Percentiles rank a stretch among this genome's conserved stretches.
phyloP scores from a whole-genome alignment of 2,329 filamentous ascomycete species.

The Stromatinia cepivora region DNA sequence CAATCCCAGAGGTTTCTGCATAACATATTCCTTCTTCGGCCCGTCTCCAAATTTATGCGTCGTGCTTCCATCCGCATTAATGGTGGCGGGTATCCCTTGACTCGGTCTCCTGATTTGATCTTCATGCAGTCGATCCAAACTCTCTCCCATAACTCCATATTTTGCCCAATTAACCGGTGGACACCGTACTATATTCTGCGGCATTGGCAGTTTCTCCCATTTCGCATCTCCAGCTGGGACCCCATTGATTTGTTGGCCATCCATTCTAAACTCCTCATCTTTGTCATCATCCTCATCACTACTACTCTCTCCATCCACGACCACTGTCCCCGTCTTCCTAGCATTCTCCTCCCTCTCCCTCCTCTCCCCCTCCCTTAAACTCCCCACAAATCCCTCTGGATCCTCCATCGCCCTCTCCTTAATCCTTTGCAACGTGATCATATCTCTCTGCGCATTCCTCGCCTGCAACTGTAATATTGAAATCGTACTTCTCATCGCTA shows the following conservation, averaged over 20 bases:
- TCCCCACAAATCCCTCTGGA: constrained; percentile 69
- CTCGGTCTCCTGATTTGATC: constrained; percentile 71
- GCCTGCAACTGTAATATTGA: constrained; percentile 85
- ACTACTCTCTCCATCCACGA: constrained; percentile 14
- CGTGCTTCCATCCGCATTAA: constrained; percentile 50
- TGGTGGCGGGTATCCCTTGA: constrained; percentile 52
- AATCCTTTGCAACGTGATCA: constrained; percentile 66
- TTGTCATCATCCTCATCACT: constrained; percentile 27
- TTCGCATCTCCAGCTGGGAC: constrained; percentile 25
- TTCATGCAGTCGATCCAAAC: constrained; percentile 79
- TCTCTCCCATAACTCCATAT: constrained; percentile 84
- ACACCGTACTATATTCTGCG: constrained; percentile 81
- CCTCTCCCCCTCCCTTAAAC: constrained; percentile 64
- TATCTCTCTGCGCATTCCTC: constrained; percentile 73
- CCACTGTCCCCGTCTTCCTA: constrained; percentile 37
- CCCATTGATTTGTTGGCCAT: constrained; percentile 10
- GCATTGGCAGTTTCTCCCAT: constrained; percentile 69
- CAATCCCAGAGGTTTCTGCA: constrained; percentile 12
- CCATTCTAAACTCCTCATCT: constrained; percentile 28
- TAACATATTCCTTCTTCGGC: constrained; percentile 33
- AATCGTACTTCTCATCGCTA: constrained; percentile 82
- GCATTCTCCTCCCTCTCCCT: constrained; percentile 37
- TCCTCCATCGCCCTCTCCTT: constrained; percentile 70
- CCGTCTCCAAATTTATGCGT: constrained; percentile 43
- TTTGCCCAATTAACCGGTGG: constrained; percentile 94